A percentile compares a stretch with the other conserved stretches of the same genome.
phyloP scores from a whole-genome alignment of 345 rosid genomes.

The Arabidopsis thaliana region DNA sequence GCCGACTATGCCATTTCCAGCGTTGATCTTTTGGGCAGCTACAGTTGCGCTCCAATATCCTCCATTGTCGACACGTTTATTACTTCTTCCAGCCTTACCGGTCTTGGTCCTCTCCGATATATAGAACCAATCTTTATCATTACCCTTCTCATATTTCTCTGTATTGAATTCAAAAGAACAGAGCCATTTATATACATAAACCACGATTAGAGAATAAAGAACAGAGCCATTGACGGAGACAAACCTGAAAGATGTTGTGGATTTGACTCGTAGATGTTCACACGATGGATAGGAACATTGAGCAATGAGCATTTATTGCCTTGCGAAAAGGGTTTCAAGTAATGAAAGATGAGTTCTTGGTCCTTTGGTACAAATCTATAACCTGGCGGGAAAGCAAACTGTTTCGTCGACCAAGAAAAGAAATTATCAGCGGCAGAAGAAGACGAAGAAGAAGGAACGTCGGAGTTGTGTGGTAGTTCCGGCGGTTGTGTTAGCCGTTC shows the following conservation, averaged over 20 bases:
- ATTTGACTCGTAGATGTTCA: constrained; percentile 8
- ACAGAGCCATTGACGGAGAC: background rate
- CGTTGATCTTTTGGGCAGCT: background rate
- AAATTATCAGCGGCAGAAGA: constrained; percentile 5
- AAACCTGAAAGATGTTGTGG: constrained; percentile 13
- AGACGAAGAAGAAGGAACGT: constrained; percentile 5
- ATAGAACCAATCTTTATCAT: constrained; percentile 27
- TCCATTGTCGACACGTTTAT: background rate
- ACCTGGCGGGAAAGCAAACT: constrained; percentile 1
- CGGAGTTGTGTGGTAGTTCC: background rate
- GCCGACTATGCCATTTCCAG: constrained; percentile 2
- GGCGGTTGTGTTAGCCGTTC: background rate
- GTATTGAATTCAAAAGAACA: background rate
- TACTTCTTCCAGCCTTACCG: background rate
- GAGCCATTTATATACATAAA: constrained; percentile 6
- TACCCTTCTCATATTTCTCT: constrained; percentile 25
- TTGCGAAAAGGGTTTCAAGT: constrained; percentile 16
- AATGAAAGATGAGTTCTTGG: background rate
- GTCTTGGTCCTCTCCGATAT: constrained; percentile 2
- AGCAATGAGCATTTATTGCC: background rate
- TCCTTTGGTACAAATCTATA: background rate
- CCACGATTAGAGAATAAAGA: background rate
- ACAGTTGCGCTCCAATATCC: background rate
- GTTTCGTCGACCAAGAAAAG: background rate
- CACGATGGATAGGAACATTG: background rate